phyloP scores from a whole-genome alignment of 371 early-diverging fungal genomes.

The Syncephalastrum racemosum region DNA sequence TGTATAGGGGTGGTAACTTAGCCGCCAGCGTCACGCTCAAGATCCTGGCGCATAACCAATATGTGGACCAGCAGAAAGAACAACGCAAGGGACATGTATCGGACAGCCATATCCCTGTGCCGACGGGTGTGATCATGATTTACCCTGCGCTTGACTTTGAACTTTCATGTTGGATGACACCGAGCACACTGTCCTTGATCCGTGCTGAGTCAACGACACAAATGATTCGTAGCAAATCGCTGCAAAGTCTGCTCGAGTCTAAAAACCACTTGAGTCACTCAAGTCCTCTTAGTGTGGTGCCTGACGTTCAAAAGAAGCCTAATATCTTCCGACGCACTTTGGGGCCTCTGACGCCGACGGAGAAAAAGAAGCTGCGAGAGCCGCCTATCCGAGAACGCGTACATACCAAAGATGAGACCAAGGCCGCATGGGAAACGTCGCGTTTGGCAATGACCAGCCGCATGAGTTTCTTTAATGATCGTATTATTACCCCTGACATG shows the following conservation, averaged over 20 bases:
- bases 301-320: constrained; percentile 45
- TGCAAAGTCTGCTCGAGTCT: constrained; percentile 49
- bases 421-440: constrained; percentile 40
- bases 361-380: not conserved
- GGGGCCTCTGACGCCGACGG: constrained; percentile 15
- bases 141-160: constrained; percentile 92
- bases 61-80: constrained; percentile 7
- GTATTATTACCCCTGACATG: constrained; percentile 78
- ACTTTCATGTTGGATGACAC: constrained; percentile 88
- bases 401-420: constrained; percentile 9
- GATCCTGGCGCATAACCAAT: constrained; percentile 56
- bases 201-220: constrained; percentile 42
- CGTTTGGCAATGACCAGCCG: constrained; percentile 83
- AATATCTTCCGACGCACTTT: constrained; percentile 34
- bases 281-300: constrained; percentile 55
- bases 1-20: constrained; percentile 76
- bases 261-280: constrained; percentile 59
- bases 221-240: constrained; percentile 64
- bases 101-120: constrained; percentile 21
- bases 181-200: constrained; percentile 57
- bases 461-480: constrained; percentile 84
- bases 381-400: constrained; percentile 22
- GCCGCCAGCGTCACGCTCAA: constrained; percentile 69
- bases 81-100: constrained; percentile 30
- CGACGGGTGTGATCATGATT: constrained; percentile 76